Percentiles rank a stretch among this genome's conserved stretches.
Evolutionary conservation across 495 filamentous ascomycete genomes (phyloP).

Genomic region (Xylaria nigripes): DNA sequence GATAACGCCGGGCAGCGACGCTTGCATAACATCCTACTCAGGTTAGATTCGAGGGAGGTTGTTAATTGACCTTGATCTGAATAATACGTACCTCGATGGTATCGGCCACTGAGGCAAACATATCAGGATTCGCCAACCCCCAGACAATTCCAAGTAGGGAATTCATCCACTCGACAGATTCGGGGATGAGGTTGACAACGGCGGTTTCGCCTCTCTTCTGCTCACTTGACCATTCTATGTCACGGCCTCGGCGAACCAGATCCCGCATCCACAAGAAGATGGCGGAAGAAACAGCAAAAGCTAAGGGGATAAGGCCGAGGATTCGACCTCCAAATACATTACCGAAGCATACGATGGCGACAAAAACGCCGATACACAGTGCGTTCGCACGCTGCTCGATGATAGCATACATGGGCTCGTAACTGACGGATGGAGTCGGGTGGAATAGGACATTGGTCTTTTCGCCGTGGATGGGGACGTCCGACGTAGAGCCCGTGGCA

Average conservation of each 20-base stretch:
- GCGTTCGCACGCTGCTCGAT: slow-evolving; percentile 63
- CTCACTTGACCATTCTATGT: slow-evolving; percentile 84
- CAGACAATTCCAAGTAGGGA: slow-evolving; percentile 71
- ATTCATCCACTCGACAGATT: slow-evolving; percentile 92
- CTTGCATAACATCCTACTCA: slow-evolving; percentile 79
- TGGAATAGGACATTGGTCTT: slow-evolving; percentile 96
- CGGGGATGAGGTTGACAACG: slow-evolving; percentile 77
- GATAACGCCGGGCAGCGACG: slow-evolving; percentile 77
- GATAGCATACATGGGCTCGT: slow-evolving; percentile 71
- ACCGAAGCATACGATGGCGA: slow-evolving; percentile 68
- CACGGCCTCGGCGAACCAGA: slow-evolving; percentile 67
- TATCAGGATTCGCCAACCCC: slow-evolving; percentile 87
- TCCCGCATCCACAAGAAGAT: slow-evolving; percentile 87
- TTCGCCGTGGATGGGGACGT: slow-evolving; percentile 91
- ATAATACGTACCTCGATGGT: slow-evolving; percentile 33
- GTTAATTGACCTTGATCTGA: not conserved
- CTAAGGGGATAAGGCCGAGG: slow-evolving; percentile 65
- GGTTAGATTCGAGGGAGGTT: slow-evolving; percentile 47
- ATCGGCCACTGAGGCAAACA: slow-evolving; percentile 61
- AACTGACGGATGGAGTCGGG: slow-evolving; percentile 79
- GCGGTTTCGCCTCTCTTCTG: slow-evolving; percentile 74
- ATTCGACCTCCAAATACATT: slow-evolving; percentile 70
- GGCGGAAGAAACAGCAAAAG: slow-evolving; percentile 57
- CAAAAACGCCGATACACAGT: slow-evolving; percentile 59
- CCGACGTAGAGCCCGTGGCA: slow-evolving; percentile 67